Conservation (phyloP, 495 filamentous ascomycete genomes). For the Massariosphaeria phaeospora region DNA sequence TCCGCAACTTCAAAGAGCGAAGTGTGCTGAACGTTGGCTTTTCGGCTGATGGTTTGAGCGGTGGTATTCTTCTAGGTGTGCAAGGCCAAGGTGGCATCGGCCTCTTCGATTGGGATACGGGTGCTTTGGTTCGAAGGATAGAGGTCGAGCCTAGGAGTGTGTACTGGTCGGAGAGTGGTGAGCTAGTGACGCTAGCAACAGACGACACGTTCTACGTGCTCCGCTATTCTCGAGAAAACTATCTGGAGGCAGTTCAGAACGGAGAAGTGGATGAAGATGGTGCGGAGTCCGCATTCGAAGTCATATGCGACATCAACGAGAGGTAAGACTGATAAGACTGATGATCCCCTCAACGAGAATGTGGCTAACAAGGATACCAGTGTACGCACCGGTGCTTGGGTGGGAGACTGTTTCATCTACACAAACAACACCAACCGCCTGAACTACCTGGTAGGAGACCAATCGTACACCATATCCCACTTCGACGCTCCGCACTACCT, state of each 20-base stretch:
- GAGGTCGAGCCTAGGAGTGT: slow-evolving; percentile 86
- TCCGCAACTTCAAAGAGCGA: slow-evolving; percentile 96
- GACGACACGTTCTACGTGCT: slow-evolving; percentile 95
- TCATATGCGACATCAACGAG: slow-evolving; percentile 92
- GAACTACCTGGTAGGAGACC: slow-evolving; percentile 97
- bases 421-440: slow-evolving; percentile 93
- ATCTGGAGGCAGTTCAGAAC: slow-evolving; percentile 70
- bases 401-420: slow-evolving; percentile 98
- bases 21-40: slow-evolving; percentile 82
- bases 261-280: slow-evolving; percentile 90
- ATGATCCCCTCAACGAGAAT: too few species aligned
- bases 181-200: slow-evolving; percentile 86
- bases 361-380: slow-evolving; percentile 39
- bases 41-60: slow-evolving; percentile 85
- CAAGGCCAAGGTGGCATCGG: slow-evolving; percentile 92
- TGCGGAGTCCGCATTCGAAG: slow-evolving; percentile 93
- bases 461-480: slow-evolving; percentile 97
- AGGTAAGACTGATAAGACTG: slow-evolving; percentile 46
- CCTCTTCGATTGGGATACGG: slow-evolving; percentile 89
- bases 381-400: slow-evolving; percentile 93
- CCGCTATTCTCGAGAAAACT: slow-evolving; percentile 82
- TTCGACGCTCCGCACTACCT: slow-evolving; percentile 94
- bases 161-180: slow-evolving; percentile 96
- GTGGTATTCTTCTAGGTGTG: slow-evolving; percentile 88
- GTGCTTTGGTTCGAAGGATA: slow-evolving; percentile 83